Evolutionary conservation across 2,329 filamentous ascomycete genomes (phyloP), one percentile per base, ranked within the genome.

Genomic region (Aspergillus sclerotialis): DNA sequence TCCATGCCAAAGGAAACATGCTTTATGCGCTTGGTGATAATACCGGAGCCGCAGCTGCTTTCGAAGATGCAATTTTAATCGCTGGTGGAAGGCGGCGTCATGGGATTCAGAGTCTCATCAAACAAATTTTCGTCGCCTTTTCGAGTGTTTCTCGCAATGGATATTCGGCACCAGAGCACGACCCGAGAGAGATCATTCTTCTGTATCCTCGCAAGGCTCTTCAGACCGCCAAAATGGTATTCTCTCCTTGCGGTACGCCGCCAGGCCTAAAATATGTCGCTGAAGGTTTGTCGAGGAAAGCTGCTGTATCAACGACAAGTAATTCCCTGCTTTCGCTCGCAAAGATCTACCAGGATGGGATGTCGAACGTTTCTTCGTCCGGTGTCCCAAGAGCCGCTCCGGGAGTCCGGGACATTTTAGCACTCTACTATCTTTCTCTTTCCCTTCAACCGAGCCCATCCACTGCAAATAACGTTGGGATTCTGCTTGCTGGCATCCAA

Each of bases 1-100:
- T 96, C 26, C 92, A 98, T 62, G 89, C 90, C 13, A 98, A 96
- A 61, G 92, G 90, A n/a, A 96, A 96, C 43, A 93, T 96, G 82
- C 72, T 96, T 2, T 98, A 98, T 61, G 80, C 85, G 16, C 67
- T 93, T 18, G 90, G 90, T 29, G 82, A 95, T 45, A 84, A 92
- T 44, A 70, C 73, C 25, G 77, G 73, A 26, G 92, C 92, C 27
- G 88, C 90, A 1, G 77, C 80, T 48, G 87, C 92, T 4, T 98
- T 98, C 49, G 92, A 98, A 58, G 88, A 95, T 58, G 90, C 89
- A 0, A 87, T 98, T 3, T 64, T 95, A 34, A 90, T 98, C 43
- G 89, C 87, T 38, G 76, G 84, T 17, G 89, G 88, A 2, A 75
- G 80, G 41, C 70, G 73, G 30, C 73, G 82, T 5, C 71, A 75